Conservation (phyloP, 306 rosid species). For the Canavalia ensiformis region DNA sequence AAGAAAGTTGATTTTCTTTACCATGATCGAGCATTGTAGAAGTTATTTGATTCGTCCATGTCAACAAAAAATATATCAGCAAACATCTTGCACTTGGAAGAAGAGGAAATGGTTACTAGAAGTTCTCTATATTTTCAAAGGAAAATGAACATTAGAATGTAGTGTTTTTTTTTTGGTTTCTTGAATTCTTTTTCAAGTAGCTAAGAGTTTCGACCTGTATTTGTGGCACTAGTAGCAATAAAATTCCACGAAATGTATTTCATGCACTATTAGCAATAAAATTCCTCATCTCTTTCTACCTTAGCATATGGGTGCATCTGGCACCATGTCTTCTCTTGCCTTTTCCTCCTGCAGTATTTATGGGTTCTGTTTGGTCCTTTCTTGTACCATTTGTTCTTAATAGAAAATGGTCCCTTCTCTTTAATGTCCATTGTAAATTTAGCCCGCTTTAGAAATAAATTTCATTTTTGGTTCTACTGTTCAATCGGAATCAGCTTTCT, state of each 20-base stretch:
- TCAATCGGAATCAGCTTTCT: not conserved
- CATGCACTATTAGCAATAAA: constrained; percentile 3
- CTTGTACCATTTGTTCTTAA: not conserved
- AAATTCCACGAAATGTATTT: not conserved
- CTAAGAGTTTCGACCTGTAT: not conserved
- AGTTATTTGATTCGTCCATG: not conserved
- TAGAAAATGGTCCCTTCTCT: not conserved
- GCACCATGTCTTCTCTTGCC: not conserved
- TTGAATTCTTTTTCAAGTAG: constrained; percentile 13
- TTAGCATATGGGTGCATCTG: not conserved
- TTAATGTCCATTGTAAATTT: not conserved
- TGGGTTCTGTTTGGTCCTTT: not conserved
- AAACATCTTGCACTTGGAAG: not conserved
- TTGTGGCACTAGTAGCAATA: not conserved
- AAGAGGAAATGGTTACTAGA: not conserved
- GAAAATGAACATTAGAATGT: not conserved
- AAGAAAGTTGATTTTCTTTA: not conserved
- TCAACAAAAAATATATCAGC: not conserved
- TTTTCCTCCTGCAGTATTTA: constrained; percentile 11
- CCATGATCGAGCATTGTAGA: constrained; percentile 12
- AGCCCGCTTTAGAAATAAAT: not conserved
- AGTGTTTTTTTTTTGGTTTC: not conserved
- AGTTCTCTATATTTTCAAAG: not conserved
- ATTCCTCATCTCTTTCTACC: too few relatives aligned
- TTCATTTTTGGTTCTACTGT: not conserved